Evolutionary conservation across 2,329 filamentous ascomycete species (phyloP).

Genomic region (Pyrenochaeta sp.): DNA sequence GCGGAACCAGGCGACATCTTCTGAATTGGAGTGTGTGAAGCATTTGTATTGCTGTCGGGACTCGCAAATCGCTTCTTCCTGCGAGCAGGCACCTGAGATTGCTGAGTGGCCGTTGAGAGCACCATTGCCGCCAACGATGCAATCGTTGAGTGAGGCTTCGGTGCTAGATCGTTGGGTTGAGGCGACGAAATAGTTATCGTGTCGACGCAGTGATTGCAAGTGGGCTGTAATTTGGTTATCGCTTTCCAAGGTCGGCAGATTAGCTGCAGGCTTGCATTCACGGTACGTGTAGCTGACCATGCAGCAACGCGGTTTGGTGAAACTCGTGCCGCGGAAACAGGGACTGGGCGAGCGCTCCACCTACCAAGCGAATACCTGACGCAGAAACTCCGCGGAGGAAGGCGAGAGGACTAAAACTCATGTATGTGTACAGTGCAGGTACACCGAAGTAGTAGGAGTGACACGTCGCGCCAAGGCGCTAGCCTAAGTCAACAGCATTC

Average conservation of each 20-base stretch:
- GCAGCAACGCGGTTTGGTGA: too few relatives aligned
- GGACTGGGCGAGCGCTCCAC: too few relatives aligned
- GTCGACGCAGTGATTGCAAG: background rate
- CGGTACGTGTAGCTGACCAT: too few relatives aligned
- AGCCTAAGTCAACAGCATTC: background rate
- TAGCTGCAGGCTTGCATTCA: too few relatives aligned
- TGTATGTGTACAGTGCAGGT: background rate
- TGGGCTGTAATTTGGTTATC: background rate
- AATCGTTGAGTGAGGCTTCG: background rate
- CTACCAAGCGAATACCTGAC: too few relatives aligned
- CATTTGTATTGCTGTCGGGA: background rate
- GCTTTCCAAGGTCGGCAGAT: too few relatives aligned
- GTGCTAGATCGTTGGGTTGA: background rate
- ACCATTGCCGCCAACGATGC: background rate
- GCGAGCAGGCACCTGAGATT: background rate
- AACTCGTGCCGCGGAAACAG: too few relatives aligned
- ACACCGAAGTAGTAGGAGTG: slow-evolving; percentile 8
- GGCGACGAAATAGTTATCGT: background rate
- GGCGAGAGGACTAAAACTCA: too few relatives aligned
- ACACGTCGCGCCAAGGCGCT: slow-evolving; percentile 22
- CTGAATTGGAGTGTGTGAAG: background rate
- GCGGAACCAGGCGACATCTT: background rate
- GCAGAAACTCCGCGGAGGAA: too few relatives aligned
- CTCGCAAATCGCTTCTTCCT: background rate
- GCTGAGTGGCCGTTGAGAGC: background rate